Conservation (phyloP, 2,329 filamentous ascomycete genomes). For the Parastagonospora nodorum region DNA sequence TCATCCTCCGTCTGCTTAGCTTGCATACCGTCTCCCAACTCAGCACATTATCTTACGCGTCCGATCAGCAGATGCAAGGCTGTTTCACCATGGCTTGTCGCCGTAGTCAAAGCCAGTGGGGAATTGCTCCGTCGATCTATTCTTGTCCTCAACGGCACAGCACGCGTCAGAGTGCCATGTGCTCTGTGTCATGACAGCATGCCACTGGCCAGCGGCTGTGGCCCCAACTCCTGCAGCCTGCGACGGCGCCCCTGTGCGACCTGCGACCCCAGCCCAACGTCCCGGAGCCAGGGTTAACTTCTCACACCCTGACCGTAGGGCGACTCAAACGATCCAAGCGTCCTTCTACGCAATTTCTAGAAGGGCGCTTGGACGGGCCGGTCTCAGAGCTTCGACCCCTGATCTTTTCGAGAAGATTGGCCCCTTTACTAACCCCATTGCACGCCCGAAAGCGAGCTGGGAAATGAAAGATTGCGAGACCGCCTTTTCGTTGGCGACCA, state of each 20-base stretch:
- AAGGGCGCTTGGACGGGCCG: conserved; percentile 28
- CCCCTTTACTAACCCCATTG: conserved; percentile 33
- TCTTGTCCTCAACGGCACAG: conserved; percentile 34
- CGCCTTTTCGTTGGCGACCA: conserved; percentile 17
- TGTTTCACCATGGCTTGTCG: conserved; percentile 40
- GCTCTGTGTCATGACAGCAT: conserved; percentile 24
- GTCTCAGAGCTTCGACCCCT: conserved; percentile 28
- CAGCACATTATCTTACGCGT: neutral
- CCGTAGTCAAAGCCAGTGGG: conserved; percentile 22
- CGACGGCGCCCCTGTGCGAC: conserved; percentile 18
- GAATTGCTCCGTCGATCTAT: conserved; percentile 31
- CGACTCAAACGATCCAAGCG: conserved; percentile 33
- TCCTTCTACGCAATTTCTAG: conserved; percentile 45
- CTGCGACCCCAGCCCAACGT: conserved; percentile 16
- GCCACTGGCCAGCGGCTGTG: conserved; percentile 38
- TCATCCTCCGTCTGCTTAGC: neutral
- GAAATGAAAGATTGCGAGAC: conserved; percentile 22
- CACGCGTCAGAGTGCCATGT: conserved; percentile 35
- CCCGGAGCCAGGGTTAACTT: conserved; percentile 17
- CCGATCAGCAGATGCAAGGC: conserved; percentile 28
- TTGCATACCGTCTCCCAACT: neutral
- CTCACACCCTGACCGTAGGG: conserved; percentile 34
- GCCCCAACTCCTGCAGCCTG: conserved; percentile 31
- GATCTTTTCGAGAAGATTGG: conserved; percentile 47
- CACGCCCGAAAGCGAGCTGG: conserved; percentile 18